Conservation (phyloP, 371 early-diverging fungal species). For the Rhizopus stolonifer region DNA sequence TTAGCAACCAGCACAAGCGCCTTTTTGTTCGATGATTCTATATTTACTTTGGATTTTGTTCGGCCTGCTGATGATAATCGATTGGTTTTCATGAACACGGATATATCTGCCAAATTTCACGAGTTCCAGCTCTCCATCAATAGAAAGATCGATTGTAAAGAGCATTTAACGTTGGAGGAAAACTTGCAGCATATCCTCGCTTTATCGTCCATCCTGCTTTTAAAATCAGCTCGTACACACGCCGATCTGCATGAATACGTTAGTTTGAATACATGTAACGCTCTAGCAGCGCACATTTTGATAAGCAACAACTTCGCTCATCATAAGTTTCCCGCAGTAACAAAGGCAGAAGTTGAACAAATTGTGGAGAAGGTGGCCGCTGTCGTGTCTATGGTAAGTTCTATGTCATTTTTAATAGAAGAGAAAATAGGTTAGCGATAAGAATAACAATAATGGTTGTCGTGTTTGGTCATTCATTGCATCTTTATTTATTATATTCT, state of each 20-base stretch:
- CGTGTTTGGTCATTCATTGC: too few relatives aligned
- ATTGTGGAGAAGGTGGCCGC: too few relatives aligned
- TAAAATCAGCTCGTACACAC: conserved; percentile 13
- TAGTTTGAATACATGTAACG: conserved; percentile 8
- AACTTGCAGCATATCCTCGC: conserved; percentile 14
- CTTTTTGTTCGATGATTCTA: too few relatives aligned
- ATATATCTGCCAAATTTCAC: conserved; percentile 12
- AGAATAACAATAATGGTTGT: too few relatives aligned
- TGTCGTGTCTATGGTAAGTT: too few relatives aligned
- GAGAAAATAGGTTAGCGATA: too few relatives aligned
- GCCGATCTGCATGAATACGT: conserved; percentile 11
- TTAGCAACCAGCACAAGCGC: too few relatives aligned
- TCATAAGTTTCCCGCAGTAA: too few relatives aligned
- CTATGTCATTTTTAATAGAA: too few relatives aligned
- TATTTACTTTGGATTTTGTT: too few relatives aligned
- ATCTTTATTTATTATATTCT: too few relatives aligned
- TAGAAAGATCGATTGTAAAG: conserved; percentile 6
- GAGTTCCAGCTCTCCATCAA: conserved; percentile 9
- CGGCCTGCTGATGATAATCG: conserved; percentile 15
- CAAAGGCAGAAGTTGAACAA: too few relatives aligned
- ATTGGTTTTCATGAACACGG: conserved; percentile 12
- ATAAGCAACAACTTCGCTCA: conserved; percentile 6
- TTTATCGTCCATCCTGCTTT: conserved; percentile 12
- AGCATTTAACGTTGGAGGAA: conserved; percentile 9
- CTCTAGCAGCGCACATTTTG: conserved; percentile 5